Percentiles rank a stretch among this genome's conserved stretches.
Conservation (phyloP, 176 grass and related monocot genomes). For the Oryza longistaminata region DNA sequence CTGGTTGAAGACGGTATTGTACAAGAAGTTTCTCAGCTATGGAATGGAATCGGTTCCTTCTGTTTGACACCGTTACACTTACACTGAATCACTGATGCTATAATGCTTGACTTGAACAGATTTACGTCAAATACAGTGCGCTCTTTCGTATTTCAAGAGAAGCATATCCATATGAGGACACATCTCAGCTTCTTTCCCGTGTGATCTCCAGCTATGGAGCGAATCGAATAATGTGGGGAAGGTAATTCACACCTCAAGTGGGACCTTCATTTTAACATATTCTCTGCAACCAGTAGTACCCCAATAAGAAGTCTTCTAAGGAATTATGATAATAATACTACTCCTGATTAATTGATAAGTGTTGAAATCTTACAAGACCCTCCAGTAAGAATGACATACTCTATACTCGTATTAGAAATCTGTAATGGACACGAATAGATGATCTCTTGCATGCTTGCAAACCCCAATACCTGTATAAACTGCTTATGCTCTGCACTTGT, state of each 20-base stretch:
- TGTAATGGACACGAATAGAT: neutral
- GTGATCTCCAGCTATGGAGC: constrained; percentile 65
- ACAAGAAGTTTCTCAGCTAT: neutral
- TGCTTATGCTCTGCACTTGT: constrained; percentile 12
- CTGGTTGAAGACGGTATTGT: neutral
- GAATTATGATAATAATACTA: neutral
- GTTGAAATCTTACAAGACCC: neutral
- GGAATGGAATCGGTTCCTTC: neutral
- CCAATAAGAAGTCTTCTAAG: neutral
- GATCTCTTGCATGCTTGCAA: neutral
- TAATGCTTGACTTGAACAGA: constrained; percentile 44
- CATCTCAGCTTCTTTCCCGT: constrained; percentile 57
- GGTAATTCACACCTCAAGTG: constrained; percentile 36
- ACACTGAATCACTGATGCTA: neutral
- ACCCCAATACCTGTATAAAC: neutral
- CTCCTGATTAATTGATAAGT: neutral
- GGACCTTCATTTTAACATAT: neutral
- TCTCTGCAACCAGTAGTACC: neutral
- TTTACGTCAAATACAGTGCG: constrained; percentile 91
- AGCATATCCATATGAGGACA: constrained; percentile 75
- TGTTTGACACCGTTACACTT: neutral
- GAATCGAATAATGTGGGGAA: constrained; percentile 85
- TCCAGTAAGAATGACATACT: neutral
- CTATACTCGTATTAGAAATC: neutral
- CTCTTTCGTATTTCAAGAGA: constrained; percentile 80